phyloP scores from a whole-genome alignment of 2,329 filamentous ascomycete species.

The Fusarium chlamydosporum region DNA sequence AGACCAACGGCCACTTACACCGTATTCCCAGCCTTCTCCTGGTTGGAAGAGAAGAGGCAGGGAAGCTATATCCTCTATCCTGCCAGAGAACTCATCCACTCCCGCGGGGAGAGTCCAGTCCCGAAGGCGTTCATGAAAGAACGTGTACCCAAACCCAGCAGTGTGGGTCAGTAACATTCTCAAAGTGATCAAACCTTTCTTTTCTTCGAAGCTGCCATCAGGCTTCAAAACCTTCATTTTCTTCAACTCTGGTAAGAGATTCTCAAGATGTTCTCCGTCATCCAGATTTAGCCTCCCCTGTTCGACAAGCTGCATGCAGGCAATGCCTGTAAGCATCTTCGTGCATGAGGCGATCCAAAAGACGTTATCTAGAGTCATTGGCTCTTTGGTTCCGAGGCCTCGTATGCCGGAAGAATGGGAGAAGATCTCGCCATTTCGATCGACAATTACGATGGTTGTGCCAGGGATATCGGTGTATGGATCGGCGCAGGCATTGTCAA shows the following conservation, averaged over 20 bases:
- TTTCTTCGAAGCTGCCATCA: slow-evolving; percentile 58
- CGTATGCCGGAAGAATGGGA: slow-evolving; percentile 64
- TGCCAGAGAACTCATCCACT: slow-evolving; percentile 70
- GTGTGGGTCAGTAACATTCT: slow-evolving; percentile 70
- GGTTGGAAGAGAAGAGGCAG: slow-evolving; percentile 73
- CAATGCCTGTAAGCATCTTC: slow-evolving; percentile 67
- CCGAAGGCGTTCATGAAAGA: slow-evolving; percentile 65
- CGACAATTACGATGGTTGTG: slow-evolving; percentile 62
- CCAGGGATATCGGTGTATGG: slow-evolving; percentile 60
- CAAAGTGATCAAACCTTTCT: slow-evolving; percentile 66
- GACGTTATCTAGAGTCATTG: slow-evolving; percentile 71
- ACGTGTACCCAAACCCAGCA: slow-evolving; percentile 70
- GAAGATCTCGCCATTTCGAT: slow-evolving; percentile 63
- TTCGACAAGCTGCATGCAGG: slow-evolving; percentile 71
- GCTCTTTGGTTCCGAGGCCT: slow-evolving; percentile 60
- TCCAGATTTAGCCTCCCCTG: slow-evolving; percentile 64
- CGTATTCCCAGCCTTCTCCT: slow-evolving; percentile 73
- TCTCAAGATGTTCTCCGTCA: slow-evolving; percentile 61
- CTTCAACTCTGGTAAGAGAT: slow-evolving; percentile 65
- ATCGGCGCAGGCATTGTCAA: slow-evolving; percentile 58
- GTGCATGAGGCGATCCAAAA: slow-evolving; percentile 73
- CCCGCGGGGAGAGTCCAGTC: slow-evolving; percentile 65
- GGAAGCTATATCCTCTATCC: slow-evolving; percentile 63
- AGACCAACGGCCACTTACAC: slow-evolving; percentile 56
- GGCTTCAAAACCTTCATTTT: slow-evolving; percentile 61